Conservation (phyloP, 75 land plant genomes). For the Cryptomeria japonica region DNA sequence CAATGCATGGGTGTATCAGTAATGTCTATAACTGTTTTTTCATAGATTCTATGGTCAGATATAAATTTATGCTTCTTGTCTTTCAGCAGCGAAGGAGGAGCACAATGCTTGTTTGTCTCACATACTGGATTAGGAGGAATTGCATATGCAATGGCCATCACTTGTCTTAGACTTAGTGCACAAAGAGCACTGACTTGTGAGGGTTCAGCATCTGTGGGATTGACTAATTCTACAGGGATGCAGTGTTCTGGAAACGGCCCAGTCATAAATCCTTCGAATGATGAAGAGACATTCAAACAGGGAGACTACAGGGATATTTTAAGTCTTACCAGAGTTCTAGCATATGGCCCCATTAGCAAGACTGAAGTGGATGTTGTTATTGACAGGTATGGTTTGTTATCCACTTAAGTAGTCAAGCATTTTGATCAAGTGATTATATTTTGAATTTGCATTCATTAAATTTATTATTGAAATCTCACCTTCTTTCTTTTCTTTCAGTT, state of each 20-base stretch:
- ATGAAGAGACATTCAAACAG: constrained; percentile 59
- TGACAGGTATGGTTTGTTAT: constrained; percentile 61
- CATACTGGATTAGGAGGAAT: constrained; percentile 97
- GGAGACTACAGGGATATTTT: constrained; percentile 96
- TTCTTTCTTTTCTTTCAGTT: constrained; percentile 16
- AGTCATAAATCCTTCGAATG: constrained; percentile 30
- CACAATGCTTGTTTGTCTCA: constrained; percentile 75
- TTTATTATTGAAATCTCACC: not conserved
- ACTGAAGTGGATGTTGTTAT: constrained; percentile 77
- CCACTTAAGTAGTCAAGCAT: constrained; percentile 13
- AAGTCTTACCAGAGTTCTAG: constrained; percentile 84
- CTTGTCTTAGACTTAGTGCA: constrained; percentile 72
- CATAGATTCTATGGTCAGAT: not conserved
- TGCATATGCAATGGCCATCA: constrained; percentile 95
- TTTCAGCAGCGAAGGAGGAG: constrained; percentile 46
- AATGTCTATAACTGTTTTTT: not conserved
- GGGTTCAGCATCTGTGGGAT: constrained; percentile 32
- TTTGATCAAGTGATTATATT: not conserved
- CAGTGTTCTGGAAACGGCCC: constrained; percentile 2
- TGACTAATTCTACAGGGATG: constrained; percentile 12
- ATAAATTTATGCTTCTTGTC: constrained; percentile 1
- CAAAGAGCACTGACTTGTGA: constrained; percentile 33
- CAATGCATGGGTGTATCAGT: not conserved
- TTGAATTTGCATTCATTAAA: not conserved
- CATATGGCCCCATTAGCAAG: constrained; percentile 88